Conservation (phyloP, 2,329 filamentous ascomycete genomes). For the Trichophyton simii region DNA sequence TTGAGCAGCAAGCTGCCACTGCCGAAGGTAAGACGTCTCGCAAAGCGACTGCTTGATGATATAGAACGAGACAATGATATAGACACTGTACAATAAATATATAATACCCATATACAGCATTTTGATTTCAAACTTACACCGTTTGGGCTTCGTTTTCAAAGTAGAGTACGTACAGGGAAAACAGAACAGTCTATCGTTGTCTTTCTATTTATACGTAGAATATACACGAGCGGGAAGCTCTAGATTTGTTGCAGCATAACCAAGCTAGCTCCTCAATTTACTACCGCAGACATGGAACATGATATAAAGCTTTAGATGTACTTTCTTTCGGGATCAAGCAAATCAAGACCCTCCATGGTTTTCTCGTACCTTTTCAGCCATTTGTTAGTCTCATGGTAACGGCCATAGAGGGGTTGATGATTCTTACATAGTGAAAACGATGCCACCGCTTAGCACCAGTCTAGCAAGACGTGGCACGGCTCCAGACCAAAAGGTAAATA, state of each 20-base stretch:
- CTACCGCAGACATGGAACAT: not conserved
- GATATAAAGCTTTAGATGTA: conserved; percentile 49
- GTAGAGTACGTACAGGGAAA: not conserved
- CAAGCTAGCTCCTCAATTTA: not conserved
- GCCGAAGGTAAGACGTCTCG: not conserved
- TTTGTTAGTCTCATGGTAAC: not conserved
- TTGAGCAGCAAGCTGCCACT: conserved; percentile 40
- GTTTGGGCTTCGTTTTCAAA: not conserved
- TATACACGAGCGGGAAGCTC: not conserved
- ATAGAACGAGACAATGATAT: not conserved
- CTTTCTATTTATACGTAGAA: not conserved
- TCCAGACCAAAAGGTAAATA: conserved; percentile 88
- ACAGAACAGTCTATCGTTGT: not conserved
- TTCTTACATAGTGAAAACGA: conserved; percentile 82
- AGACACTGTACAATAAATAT: not conserved
- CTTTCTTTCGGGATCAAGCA: conserved; percentile 65
- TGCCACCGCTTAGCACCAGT: conserved; percentile 81
- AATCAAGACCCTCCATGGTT: conserved; percentile 76
- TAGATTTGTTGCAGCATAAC: not conserved
- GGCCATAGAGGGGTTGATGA: not conserved
- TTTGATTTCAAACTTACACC: not conserved
- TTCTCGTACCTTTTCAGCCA: conserved; percentile 59
- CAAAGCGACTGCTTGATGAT: not conserved
- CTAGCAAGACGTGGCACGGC: conserved; percentile 74
- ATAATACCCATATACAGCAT: not conserved